Evolutionary conservation across 257 asterid species (phyloP), one percentile per base, ranked within the genome.

Genomic region (Solanum sitiens): DNA sequence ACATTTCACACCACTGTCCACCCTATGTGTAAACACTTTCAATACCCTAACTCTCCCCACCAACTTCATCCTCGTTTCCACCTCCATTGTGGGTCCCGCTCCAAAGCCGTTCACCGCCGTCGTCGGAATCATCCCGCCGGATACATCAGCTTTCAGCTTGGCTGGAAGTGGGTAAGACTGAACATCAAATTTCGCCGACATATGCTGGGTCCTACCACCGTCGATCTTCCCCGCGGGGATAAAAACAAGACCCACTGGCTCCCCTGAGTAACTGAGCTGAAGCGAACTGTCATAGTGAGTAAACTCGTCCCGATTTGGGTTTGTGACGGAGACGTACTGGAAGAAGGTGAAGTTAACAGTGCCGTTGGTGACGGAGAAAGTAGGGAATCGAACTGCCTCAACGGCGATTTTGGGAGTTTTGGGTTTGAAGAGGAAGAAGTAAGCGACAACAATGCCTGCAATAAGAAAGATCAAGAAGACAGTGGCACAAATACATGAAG

Each of bases 211-310:
- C 40, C 94, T 91, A 0, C 98, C 95, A 61, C 95, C 99, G 33
- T 89, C 91, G 90, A 96, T 96, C 89, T 86, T 94, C 8, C 99
- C 98, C 7, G 99, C 98, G 21, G 98, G 99, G 45, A 96, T 95
- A 91, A 95, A 96, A 8, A 94, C 96, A 15, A 89, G 65, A 2
- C 99, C 99, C 18, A 96, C 94, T n/a, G 98, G 96, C 91, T 93
- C 93, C 21, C 97, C 99, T 77, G 94, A 93, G 92, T 91, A 94
- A 77, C 91, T 95, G 25, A 96, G 93, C 94, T 95, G 97, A 73
- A 96, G 92, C n/a, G 99, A 94, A 95, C 98, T 95, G 94, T 95
- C 99, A 91, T 94, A 96, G 94, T 96, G 99, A 39, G 98, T 94
- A 90, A 96, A 96, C 77, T 92, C 95, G 88, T 94, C 98, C 71